Percentiles rank a stretch among this genome's conserved stretches.
phyloP scores from a whole-genome alignment of 2,329 filamentous ascomycete genomes.

The Fusarium miscanthi region DNA sequence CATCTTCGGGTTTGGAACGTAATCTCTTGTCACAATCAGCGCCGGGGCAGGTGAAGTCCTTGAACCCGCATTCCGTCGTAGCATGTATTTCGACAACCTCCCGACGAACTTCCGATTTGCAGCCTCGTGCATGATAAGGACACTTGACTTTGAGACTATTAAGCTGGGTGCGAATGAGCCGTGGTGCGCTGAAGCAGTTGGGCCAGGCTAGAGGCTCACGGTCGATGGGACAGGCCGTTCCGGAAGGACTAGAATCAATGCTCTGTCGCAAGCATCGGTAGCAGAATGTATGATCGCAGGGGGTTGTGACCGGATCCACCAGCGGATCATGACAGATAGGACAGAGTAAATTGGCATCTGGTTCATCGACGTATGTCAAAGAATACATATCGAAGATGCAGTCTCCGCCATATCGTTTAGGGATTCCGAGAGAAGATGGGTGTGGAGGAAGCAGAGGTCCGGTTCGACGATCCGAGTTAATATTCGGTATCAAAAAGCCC shows the following conservation, averaged over 20 bases:
- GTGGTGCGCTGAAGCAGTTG: slow-evolving; percentile 55
- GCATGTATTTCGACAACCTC: slow-evolving; percentile 68
- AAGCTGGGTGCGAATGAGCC: slow-evolving; percentile 69
- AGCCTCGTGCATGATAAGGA: slow-evolving; percentile 64
- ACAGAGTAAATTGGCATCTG: slow-evolving; percentile 62
- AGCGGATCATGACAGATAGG: slow-evolving; percentile 71
- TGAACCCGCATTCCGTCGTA: slow-evolving; percentile 66
- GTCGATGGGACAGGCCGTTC: slow-evolving; percentile 67
- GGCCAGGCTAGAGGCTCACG: slow-evolving; percentile 57
- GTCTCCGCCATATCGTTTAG: slow-evolving; percentile 52
- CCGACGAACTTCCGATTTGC: slow-evolving; percentile 61
- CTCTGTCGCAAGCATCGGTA: slow-evolving; percentile 63
- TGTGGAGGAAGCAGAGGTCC: slow-evolving; percentile 52
- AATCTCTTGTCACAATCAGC: slow-evolving; percentile 63
- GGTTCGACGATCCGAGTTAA: slow-evolving; percentile 46
- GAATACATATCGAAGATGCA: slow-evolving; percentile 59
- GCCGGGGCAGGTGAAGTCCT: slow-evolving; percentile 66
- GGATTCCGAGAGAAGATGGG: slow-evolving; percentile 54
- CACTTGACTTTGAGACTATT: slow-evolving; percentile 69
- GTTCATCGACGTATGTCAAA: slow-evolving; percentile 56
- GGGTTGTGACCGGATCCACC: slow-evolving; percentile 69
- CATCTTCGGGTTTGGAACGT: slow-evolving; percentile 61
- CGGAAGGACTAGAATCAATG: slow-evolving; percentile 54
- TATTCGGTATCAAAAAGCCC: slow-evolving; percentile 36
- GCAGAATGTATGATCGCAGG: slow-evolving; percentile 75